Conservation (phyloP, 2,329 filamentous ascomycete species). For the Fusarium bactridioides region DNA sequence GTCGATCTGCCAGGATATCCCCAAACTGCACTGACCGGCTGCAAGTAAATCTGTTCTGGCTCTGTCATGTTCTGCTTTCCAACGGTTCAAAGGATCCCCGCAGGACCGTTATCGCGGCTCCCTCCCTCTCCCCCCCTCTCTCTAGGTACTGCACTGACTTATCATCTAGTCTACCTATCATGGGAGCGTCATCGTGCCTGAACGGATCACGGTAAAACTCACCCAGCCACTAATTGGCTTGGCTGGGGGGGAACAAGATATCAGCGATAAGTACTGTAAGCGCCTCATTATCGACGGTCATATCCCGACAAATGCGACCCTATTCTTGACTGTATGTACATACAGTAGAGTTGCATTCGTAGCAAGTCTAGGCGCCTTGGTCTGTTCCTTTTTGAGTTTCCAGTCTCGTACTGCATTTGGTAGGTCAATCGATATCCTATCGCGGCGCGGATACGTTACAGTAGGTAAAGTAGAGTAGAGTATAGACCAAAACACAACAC, state of each 20-base stretch:
- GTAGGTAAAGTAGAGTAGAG: neutral
- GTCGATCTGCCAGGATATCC: slow-evolving; percentile 31
- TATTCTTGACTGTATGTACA: neutral
- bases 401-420: slow-evolving; percentile 3
- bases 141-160: neutral
- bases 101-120: slow-evolving; percentile 28
- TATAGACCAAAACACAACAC: neutral
- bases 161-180: slow-evolving; percentile 21
- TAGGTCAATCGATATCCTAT: slow-evolving; percentile 7
- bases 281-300: slow-evolving; percentile 10
- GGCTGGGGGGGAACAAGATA: slow-evolving; percentile 11
- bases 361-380: slow-evolving; percentile 6
- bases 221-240: slow-evolving; percentile 5
- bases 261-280: slow-evolving; percentile 23
- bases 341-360: slow-evolving; percentile 21
- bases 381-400: slow-evolving; percentile 6
- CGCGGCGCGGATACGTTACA: slow-evolving; percentile 2
- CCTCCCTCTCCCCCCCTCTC: neutral
- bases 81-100: slow-evolving; percentile 3
- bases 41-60: slow-evolving; percentile 30
- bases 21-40: slow-evolving; percentile 37
- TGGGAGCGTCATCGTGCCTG: slow-evolving; percentile 34
- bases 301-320: slow-evolving; percentile 20
- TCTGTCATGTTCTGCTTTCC: neutral
- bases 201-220: slow-evolving; percentile 3